Evolutionary conservation across 306 rosid genomes (phyloP).

Genomic region (Begonia loranthoides): DNA sequence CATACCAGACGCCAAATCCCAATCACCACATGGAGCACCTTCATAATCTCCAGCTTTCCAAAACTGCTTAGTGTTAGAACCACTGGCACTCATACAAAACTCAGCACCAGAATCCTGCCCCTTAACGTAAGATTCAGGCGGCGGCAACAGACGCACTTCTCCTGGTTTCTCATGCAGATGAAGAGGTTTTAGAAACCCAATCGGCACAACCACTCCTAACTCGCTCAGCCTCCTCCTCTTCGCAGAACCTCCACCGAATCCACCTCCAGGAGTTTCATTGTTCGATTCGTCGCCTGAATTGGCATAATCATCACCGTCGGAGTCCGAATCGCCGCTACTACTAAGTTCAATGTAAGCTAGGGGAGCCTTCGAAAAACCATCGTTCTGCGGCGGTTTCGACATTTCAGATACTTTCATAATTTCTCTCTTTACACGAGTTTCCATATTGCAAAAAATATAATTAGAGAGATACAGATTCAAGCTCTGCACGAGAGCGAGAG

Average conservation of each 20-base stretch:
- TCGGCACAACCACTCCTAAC: slow-evolving; percentile 33
- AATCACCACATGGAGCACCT: slow-evolving; percentile 21
- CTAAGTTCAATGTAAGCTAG: slow-evolving; percentile 41
- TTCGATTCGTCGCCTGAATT: background rate
- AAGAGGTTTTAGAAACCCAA: slow-evolving; percentile 30
- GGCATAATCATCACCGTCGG: slow-evolving; percentile 5
- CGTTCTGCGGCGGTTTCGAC: slow-evolving; percentile 1
- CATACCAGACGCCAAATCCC: slow-evolving; percentile 44
- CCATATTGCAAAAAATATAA: slow-evolving; percentile 22
- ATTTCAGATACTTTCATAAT: slow-evolving; percentile 1
- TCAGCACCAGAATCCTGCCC: background rate
- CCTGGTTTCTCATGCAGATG: slow-evolving; percentile 2
- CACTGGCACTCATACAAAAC: background rate
- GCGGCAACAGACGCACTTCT: slow-evolving; percentile 8
- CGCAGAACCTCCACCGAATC: slow-evolving; percentile 9
- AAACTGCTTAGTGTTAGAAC: slow-evolving; percentile 41
- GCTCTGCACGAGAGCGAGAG: background rate
- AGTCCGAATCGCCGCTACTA: slow-evolving; percentile 28
- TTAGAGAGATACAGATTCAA: background rate
- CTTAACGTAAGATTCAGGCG: slow-evolving; percentile 4
- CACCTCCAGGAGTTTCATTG: slow-evolving; percentile 8
- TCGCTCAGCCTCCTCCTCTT: slow-evolving; percentile 29
- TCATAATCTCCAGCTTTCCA: slow-evolving; percentile 98
- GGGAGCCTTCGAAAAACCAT: slow-evolving; percentile 2
- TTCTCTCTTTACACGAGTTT: slow-evolving; percentile 36